Conservation (phyloP, 1,139 yeast species). For the Pichia sp. region DNA sequence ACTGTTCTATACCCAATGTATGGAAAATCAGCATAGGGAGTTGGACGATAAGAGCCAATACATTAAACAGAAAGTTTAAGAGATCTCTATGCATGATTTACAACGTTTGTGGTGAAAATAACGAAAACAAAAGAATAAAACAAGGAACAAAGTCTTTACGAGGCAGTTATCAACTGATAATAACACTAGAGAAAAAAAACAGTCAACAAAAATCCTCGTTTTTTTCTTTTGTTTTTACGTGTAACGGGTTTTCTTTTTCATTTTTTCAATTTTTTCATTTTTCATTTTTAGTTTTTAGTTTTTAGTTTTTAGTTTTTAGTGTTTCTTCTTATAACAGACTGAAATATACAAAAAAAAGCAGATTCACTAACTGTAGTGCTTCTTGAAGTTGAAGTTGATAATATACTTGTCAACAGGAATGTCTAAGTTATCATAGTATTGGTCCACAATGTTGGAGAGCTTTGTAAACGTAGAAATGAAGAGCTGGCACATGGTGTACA, state of each 20-base stretch:
- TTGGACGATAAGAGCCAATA: constrained; percentile 17
- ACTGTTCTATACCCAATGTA: constrained; percentile 18
- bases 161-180: neutral
- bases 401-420: constrained; percentile 26
- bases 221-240: neutral
- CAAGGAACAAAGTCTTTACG: too few species aligned
- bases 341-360: neutral
- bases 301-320: too few species aligned
- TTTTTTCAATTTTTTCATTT: too few species aligned
- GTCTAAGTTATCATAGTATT: constrained; percentile 39
- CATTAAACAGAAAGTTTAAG: constrained; percentile 8
- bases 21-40: constrained; percentile 20
- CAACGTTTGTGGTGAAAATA: neutral
- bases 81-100: neutral
- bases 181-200: neutral
- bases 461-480: constrained; percentile 38
- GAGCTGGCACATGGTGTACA: constrained; percentile 34
- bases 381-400: constrained; percentile 30
- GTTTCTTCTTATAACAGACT: neutral
- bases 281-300: too few species aligned
- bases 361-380: constrained; percentile 12
- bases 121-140: too few species aligned
- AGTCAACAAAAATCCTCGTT: neutral
- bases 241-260: neutral
- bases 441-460: constrained; percentile 35